Percentiles rank a stretch among this genome's conserved stretches.
Conservation (phyloP, 2,329 filamentous ascomycete genomes). For the Hirsutella rhossiliensis region DNA sequence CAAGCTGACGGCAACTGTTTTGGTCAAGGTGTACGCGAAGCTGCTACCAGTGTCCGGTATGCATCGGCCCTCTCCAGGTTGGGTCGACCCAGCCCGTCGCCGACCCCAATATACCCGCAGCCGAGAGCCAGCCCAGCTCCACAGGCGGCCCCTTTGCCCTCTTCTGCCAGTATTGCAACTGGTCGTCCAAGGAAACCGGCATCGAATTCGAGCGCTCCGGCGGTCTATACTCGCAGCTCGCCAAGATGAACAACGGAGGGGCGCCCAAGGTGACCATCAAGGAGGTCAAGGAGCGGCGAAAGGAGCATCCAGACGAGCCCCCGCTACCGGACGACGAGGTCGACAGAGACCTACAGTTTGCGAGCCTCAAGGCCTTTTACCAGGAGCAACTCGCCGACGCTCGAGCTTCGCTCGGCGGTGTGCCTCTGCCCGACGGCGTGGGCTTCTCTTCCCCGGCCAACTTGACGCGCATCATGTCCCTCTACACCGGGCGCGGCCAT, state of each 20-base stretch:
- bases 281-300: constrained; percentile 39
- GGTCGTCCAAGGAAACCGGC: constrained; percentile 81
- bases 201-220: constrained; percentile 84
- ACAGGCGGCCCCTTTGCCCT: constrained; percentile 57
- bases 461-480: constrained; percentile 77
- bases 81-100: constrained; percentile 52
- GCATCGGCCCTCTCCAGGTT: constrained; percentile 67
- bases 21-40: constrained; percentile 68
- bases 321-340: constrained; percentile 32
- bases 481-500: constrained; percentile 61
- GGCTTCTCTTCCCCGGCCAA: constrained; percentile 65
- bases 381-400: constrained; percentile 61
- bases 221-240: constrained; percentile 70
- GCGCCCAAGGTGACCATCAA: constrained; percentile 34
- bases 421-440: constrained; percentile 23
- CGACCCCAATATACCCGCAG: constrained; percentile 30
- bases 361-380: constrained; percentile 69
- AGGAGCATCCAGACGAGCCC: constrained; percentile 27
- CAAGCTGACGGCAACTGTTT: constrained; percentile 6
- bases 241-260: constrained; percentile 55
- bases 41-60: constrained; percentile 91
- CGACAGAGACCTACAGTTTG: constrained; percentile 59
- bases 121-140: constrained; percentile 21
- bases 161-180: constrained; percentile 82
- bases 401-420: constrained; percentile 36